These are phyloP conservation scores for Apiospora malaysiana DNA, from an alignment of 2,329 filamentous ascomycete genomes.

Conservation along the genomic window DNA sequence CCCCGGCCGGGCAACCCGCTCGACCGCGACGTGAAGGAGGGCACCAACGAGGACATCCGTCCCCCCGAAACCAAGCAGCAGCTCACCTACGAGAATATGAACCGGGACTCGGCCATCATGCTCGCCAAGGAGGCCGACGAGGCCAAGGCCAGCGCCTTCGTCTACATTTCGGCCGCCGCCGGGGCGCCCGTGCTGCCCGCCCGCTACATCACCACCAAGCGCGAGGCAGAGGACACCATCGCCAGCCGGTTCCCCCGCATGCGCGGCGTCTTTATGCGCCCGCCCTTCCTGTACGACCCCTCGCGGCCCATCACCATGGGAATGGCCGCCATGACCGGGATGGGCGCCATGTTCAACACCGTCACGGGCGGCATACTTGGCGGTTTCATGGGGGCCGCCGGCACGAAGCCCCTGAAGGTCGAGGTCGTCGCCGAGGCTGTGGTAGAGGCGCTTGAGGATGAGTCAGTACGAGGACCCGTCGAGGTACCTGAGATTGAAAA, in stretches of 20 bases:
- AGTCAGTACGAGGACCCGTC: conserved; percentile 73
- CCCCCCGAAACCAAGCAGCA: conserved; percentile 73
- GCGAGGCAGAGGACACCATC: conserved; percentile 84
- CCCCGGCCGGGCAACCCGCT: conserved; percentile 69
- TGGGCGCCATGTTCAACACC: conserved; percentile 78
- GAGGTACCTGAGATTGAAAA: conserved; percentile 82
- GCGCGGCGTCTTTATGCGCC: conserved; percentile 81
- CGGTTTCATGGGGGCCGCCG: conserved; percentile 80
- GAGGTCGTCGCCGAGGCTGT: conserved; percentile 89
- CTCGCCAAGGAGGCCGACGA: conserved; percentile 77
- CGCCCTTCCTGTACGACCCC: conserved; percentile 88
- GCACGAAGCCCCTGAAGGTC: conserved; percentile 84
- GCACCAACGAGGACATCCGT: conserved; percentile 59
- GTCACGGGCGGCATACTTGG: conserved; percentile 78
- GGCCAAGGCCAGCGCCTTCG: conserved; percentile 72
- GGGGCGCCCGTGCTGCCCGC: conserved; percentile 84
- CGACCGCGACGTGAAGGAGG: conserved; percentile 50
- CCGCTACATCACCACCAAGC: conserved; percentile 89
- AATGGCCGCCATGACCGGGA: conserved; percentile 77
- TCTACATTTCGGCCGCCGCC: conserved; percentile 87
- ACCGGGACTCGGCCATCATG: conserved; percentile 84
- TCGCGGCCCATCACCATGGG: conserved; percentile 83
- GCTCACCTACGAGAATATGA: conserved; percentile 97
- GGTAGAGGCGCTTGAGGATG: conserved; percentile 83
- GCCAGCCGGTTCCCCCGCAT: conserved; percentile 73